Evolutionary conservation across 2,329 filamentous ascomycete species (phyloP).

Genomic region (Alternaria atra): DNA sequence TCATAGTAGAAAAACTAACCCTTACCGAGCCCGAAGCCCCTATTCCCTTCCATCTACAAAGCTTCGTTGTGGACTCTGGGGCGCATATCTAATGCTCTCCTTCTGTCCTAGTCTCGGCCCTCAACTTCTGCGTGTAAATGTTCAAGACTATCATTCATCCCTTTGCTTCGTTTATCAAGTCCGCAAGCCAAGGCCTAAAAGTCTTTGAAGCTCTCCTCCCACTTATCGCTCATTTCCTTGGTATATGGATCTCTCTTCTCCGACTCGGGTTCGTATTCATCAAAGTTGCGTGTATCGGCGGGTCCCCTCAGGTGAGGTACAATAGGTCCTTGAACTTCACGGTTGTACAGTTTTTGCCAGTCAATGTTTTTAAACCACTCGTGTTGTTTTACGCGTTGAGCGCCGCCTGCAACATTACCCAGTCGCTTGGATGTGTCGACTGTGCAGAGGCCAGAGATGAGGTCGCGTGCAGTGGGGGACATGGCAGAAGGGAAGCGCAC

Average conservation of each 20-base stretch:
- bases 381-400: conserved; percentile 75
- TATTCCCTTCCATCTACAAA: neutral
- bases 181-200: conserved; percentile 60
- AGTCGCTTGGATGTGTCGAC: conserved; percentile 80
- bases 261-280: conserved; percentile 81
- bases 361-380: conserved; percentile 77
- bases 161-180: neutral
- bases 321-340: conserved; percentile 73
- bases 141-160: neutral
- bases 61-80: neutral
- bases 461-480: conserved; percentile 74
- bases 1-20: neutral
- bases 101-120: neutral
- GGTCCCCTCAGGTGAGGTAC: conserved; percentile 76
- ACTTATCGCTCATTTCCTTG: conserved; percentile 72
- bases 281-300: conserved; percentile 82
- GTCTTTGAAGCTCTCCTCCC: conserved; percentile 75
- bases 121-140: neutral
- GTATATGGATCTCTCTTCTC: conserved; percentile 72
- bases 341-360: conserved; percentile 76
- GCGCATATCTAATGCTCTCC: neutral
- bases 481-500: conserved; percentile 76
- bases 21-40: neutral
- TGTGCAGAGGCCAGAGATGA: conserved; percentile 79
- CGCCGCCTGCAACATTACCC: conserved; percentile 80